Conservation (phyloP, 257 asterid species). For the Rubia yunnanensis region DNA sequence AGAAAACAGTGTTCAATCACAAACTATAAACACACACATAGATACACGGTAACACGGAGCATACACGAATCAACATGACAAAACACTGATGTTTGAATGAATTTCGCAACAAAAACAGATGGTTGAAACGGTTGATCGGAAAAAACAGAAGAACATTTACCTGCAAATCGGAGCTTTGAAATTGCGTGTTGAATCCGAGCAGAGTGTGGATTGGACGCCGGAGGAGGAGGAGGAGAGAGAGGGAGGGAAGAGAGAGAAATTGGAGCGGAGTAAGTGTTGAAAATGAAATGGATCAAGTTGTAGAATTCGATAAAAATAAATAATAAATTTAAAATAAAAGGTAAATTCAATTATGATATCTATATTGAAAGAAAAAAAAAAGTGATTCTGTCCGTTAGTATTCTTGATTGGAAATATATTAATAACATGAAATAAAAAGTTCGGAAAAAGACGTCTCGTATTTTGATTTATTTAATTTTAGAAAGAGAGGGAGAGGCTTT, state of each 20-base stretch:
- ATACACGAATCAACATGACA: too few species aligned
- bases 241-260: background rate
- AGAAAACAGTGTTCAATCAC: background rate
- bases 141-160: background rate
- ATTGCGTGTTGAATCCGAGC: background rate
- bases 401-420: background rate
- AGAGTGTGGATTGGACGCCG: background rate
- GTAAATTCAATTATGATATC: background rate
- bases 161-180: constrained; percentile 2
- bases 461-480: too few species aligned
- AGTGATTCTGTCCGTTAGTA: background rate
- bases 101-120: background rate
- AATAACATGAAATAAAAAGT: too few species aligned
- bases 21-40: background rate
- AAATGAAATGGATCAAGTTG: constrained; percentile 2
- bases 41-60: background rate
- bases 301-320: background rate
- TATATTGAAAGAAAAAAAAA: too few species aligned
- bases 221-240: background rate
- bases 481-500: background rate
- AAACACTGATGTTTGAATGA: too few species aligned
- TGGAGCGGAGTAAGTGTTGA: background rate
- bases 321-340: too few species aligned
- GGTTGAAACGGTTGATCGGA: background rate
- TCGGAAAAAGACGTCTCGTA: background rate